These are phyloP conservation scores for Backusella circina DNA, from an alignment of 192 early-diverging fungal genomes.

Conservation along the genomic window DNA sequence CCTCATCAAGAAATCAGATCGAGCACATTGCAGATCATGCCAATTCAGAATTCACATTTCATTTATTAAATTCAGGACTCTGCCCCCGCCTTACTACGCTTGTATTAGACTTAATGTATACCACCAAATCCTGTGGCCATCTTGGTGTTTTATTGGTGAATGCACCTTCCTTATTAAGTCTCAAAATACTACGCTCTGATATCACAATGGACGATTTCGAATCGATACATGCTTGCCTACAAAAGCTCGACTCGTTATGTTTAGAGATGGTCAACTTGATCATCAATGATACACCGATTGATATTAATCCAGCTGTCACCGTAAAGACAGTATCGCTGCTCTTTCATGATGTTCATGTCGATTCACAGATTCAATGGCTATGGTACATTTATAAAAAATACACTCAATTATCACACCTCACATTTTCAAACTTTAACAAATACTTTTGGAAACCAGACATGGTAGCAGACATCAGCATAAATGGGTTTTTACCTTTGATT, in stretches of 20 bases:
- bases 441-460: not conserved
- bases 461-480: not conserved
- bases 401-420: not conserved
- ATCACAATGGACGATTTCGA: not conserved
- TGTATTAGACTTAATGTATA: not conserved
- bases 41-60: not conserved
- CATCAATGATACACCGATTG: not conserved
- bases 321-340: not conserved
- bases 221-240: not conserved
- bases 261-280: not conserved
- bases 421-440: not conserved
- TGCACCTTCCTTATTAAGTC: not conserved
- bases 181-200: not conserved
- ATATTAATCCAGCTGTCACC: not conserved
- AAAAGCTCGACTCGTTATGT: not conserved
- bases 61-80: not conserved
- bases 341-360: not conserved
- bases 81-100: not conserved
- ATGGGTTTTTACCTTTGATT: not conserved
- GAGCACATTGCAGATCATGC: not conserved
- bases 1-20: slow-evolving; percentile 1
- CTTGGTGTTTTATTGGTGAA: not conserved
- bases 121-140: not conserved
- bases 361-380: not conserved
- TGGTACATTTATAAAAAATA: not conserved